These are phyloP conservation scores for Pseudognaphalium luteoalbum DNA, from an alignment of 129 eudicot genomes.

Conservation along the genomic window DNA sequence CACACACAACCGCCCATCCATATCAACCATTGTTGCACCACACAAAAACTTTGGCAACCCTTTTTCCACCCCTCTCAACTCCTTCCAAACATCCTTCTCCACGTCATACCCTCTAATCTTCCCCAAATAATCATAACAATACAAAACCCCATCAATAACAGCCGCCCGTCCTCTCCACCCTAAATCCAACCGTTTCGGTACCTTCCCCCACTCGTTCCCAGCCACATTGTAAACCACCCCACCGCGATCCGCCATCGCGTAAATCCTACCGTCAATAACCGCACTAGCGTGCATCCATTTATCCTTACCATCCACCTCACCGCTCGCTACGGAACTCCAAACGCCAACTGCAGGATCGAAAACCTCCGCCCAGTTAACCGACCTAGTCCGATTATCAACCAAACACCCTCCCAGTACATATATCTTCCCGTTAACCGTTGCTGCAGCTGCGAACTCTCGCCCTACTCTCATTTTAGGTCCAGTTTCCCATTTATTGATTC, in stretches of 20 bases:
- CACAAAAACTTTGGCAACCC: conserved; percentile 90
- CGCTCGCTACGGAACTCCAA: conserved; percentile 58
- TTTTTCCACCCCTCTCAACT: conserved; percentile 68
- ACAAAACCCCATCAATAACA: conserved; percentile 68
- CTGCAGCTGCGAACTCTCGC: conserved; percentile 83
- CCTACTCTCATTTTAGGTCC: conserved; percentile 87
- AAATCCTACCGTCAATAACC: conserved; percentile 59
- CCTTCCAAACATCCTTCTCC: conserved; percentile 73
- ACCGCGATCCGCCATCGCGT: conserved; percentile 96
- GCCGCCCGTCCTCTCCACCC: conserved; percentile 92
- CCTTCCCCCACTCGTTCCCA: conserved; percentile 62
- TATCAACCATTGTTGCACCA: conserved; percentile 86
- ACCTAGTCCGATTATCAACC: conserved; percentile 62
- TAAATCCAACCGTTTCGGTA: conserved; percentile 69
- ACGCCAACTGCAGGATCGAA: conserved; percentile 57
- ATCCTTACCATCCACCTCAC: conserved; percentile 66
- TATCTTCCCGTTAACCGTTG: conserved; percentile 52
- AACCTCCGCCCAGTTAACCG: conserved; percentile 85
- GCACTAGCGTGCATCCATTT: conserved; percentile 97
- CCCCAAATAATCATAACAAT: conserved; percentile 93
- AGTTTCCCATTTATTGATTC: conserved; percentile 55
- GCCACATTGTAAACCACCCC: conserved; percentile 72
- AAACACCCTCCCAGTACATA: conserved; percentile 90
- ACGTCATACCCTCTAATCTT: conserved; percentile 86
- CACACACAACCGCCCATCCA: conserved; percentile 78